These are phyloP conservation scores for Penicillium longicatenatum DNA, from an alignment of 495 filamentous ascomycete species.

Conservation along the genomic window DNA sequence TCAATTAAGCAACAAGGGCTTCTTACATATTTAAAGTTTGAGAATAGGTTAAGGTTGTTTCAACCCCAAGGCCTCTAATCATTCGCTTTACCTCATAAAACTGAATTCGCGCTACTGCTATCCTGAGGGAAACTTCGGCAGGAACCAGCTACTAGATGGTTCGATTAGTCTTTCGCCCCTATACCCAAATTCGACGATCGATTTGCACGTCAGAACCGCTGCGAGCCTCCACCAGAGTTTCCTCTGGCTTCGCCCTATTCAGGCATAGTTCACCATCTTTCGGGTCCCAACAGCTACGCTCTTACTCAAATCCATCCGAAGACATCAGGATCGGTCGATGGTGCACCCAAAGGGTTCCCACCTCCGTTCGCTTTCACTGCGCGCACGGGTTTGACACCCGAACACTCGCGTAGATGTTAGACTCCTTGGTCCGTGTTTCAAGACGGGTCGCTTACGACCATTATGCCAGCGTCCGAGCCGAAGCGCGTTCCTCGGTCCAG, in stretches of 20 bases:
- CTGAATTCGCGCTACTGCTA: conserved; percentile 11
- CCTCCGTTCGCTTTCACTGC: conserved; percentile 20
- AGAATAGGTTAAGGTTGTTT: conserved; percentile 76
- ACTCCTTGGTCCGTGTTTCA: conserved; percentile 16
- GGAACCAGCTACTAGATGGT: conserved; percentile 53
- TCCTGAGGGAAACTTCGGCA: conserved; percentile 12
- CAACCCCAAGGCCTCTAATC: conserved; percentile 53
- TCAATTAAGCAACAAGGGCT: conserved; percentile 70
- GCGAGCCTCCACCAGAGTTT: conserved; percentile 74
- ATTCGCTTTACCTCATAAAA: conserved; percentile 13
- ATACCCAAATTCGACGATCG: conserved; percentile 68
- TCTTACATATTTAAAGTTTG: conserved; percentile 79
- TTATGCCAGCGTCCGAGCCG: conserved; percentile 51
- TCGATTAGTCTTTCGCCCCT: conserved; percentile 69
- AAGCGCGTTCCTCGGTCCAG: conserved; percentile 57
- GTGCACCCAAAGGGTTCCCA: conserved; percentile 61
- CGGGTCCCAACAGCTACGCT: conserved; percentile 73
- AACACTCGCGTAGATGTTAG: conserved; percentile 16
- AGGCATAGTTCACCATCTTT: conserved; percentile 61
- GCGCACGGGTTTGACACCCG: conserved; percentile 15
- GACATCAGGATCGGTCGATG: conserved; percentile 74
- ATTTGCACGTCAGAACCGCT: conserved; percentile 77
- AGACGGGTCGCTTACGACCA: conserved; percentile 24
- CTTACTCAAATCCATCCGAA: conserved; percentile 77
- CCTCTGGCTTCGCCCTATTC: conserved; percentile 75